These are phyloP conservation scores for Candida frijolesensis DNA, from an alignment of 1,139 yeast species.

Conservation along the genomic window DNA sequence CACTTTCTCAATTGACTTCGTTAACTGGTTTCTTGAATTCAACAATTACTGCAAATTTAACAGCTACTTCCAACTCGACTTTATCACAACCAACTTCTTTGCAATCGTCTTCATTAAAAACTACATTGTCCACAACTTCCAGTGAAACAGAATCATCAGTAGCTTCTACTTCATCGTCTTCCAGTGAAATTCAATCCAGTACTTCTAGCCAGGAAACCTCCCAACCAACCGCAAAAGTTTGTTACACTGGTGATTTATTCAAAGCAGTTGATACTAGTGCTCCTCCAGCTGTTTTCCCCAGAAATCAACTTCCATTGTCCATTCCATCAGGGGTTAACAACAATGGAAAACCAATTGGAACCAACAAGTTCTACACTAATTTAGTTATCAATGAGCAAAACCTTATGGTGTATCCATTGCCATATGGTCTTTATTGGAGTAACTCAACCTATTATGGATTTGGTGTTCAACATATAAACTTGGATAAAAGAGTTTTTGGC, in stretches of 20 bases:
- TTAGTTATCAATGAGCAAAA: constrained; percentile 67
- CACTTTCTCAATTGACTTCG: not conserved
- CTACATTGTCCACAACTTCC: too few species aligned
- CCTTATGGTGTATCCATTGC: constrained; percentile 74
- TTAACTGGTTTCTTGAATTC: not conserved
- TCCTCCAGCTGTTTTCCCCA: constrained; percentile 53
- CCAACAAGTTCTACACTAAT: constrained; percentile 86
- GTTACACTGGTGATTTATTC: constrained; percentile 46
- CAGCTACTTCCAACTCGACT: too few species aligned
- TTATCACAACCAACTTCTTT: too few species aligned
- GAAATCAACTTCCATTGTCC: constrained; percentile 52
- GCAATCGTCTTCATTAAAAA: too few species aligned
- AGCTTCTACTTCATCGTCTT: not conserved
- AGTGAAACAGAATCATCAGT: too few species aligned
- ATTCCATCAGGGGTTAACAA: constrained; percentile 50
- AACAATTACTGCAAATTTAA: not conserved
- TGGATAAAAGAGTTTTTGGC: constrained; percentile 65
- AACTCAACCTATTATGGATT: constrained; percentile 52
- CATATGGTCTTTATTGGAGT: constrained; percentile 73
- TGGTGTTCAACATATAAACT: constrained; percentile 68
- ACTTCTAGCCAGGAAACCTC: not conserved
- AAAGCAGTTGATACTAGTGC: constrained; percentile 46
- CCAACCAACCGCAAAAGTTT: constrained; percentile 15
- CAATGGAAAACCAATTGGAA: constrained; percentile 56
- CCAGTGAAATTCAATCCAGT: not conserved